phyloP scores from a whole-genome alignment of 768 basidiomycete genomes.

The Auriculariales sp. region DNA sequence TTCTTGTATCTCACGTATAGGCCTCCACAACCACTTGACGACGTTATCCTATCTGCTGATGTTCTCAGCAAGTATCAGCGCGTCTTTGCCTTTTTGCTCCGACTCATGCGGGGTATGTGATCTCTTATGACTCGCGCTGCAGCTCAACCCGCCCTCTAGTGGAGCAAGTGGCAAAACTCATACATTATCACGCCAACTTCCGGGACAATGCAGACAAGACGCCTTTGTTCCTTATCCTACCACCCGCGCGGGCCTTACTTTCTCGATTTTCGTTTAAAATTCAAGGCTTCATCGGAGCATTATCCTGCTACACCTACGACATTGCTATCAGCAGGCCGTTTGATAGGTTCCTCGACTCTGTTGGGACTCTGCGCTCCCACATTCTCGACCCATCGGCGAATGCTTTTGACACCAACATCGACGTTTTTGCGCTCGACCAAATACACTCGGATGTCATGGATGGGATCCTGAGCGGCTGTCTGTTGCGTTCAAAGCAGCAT shows the following conservation, averaged over 20 bases:
- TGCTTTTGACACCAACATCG: slow-evolving; percentile 28
- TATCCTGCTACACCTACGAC: slow-evolving; percentile 64
- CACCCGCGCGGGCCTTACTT: slow-evolving; percentile 35
- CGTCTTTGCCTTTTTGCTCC: slow-evolving; percentile 65
- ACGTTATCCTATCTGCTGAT: slow-evolving; percentile 48
- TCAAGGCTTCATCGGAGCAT: slow-evolving; percentile 51
- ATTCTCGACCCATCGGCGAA: slow-evolving; percentile 1
- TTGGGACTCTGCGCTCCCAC: slow-evolving; percentile 14
- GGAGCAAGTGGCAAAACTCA: slow-evolving; percentile 47
- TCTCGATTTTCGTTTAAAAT: slow-evolving; percentile 61
- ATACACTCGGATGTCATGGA: slow-evolving; percentile 58
- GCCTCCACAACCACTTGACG: slow-evolving; percentile 61
- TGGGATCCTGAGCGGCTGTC: slow-evolving; percentile 60
- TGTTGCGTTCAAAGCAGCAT: slow-evolving; percentile 54
- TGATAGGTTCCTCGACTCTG: slow-evolving; percentile 42
- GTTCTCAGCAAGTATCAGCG: slow-evolving; percentile 78
- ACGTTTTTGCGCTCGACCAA: slow-evolving; percentile 57
- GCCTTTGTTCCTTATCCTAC: slow-evolving; percentile 45
- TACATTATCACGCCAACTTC: slow-evolving; percentile 36
- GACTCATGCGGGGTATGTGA: slow-evolving; percentile 57
- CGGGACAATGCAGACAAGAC: slow-evolving; percentile 9
- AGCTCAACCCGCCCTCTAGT: slow-evolving; percentile 23
- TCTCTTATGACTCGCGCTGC: neutral
- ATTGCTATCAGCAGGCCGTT: slow-evolving; percentile 71
- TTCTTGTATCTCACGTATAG: slow-evolving; percentile 86